These are phyloP conservation scores for Mycena vulgaris DNA, from an alignment of 768 basidiomycete species.

Conservation along the genomic window DNA sequence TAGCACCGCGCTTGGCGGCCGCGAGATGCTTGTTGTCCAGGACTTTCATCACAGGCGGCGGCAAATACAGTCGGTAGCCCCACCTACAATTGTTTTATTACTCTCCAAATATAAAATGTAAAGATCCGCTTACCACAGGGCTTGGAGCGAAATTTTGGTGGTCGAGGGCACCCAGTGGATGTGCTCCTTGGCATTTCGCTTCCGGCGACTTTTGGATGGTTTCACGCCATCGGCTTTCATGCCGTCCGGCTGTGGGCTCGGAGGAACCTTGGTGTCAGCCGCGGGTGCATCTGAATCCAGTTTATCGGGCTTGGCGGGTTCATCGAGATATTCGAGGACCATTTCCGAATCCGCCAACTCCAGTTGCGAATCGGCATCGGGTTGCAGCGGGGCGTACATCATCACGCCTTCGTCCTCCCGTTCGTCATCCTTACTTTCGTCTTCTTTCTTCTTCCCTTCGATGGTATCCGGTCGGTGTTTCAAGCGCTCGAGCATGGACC, in stretches of 20 bases:
- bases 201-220: conserved; percentile 42
- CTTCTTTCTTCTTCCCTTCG: conserved; percentile 34
- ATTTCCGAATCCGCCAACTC: conserved; percentile 79
- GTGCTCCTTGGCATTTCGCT: conserved; percentile 47
- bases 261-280: conserved; percentile 36
- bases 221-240: conserved; percentile 15
- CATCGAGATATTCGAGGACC: conserved; percentile 61
- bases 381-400: conserved; percentile 83
- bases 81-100: conserved; percentile 41
- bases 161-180: conserved; percentile 80
- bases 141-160: conserved; percentile 80
- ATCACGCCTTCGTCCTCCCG: conserved; percentile 71
- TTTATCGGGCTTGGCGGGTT: conserved; percentile 39
- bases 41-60: conserved; percentile 78
- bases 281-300: conserved; percentile 5
- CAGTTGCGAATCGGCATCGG: conserved; percentile 72
- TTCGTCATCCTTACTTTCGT: conserved; percentile 25
- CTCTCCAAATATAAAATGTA: background rate
- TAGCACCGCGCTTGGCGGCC: conserved; percentile 80
- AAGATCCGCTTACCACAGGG: conserved; percentile 75
- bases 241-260: conserved; percentile 22
- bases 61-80: conserved; percentile 79
- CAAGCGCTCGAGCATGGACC: conserved; percentile 71
- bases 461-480: conserved; percentile 36
- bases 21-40: conserved; percentile 76